Percentiles rank a stretch among this genome's conserved stretches.
Conservation (phyloP, 2,329 filamentous ascomycete species). For the Aureobasidium sp. region DNA sequence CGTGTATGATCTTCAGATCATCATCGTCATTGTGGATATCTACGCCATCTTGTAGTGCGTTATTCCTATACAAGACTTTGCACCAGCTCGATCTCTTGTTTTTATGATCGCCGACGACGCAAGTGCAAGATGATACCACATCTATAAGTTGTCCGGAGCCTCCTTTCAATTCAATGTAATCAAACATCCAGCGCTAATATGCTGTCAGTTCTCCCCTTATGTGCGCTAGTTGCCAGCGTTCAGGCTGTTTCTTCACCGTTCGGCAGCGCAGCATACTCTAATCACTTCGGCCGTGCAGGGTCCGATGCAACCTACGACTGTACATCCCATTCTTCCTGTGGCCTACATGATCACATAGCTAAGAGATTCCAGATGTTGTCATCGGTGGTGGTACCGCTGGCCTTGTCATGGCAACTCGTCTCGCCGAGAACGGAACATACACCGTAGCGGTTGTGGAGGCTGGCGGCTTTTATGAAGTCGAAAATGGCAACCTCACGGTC, state of each 20-base stretch:
- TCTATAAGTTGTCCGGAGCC: neutral
- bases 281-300: neutral
- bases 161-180: neutral
- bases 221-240: neutral
- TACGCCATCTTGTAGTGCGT: neutral
- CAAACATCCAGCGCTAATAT: neutral
- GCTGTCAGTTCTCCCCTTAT: neutral
- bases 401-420: slow-evolving; percentile 20
- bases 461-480: slow-evolving; percentile 22
- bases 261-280: slow-evolving; percentile 1
- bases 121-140: neutral
- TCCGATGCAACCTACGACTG: slow-evolving; percentile 3
- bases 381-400: slow-evolving; percentile 22
- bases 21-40: slow-evolving; percentile 2
- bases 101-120: neutral
- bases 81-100: neutral
- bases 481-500: slow-evolving; percentile 9
- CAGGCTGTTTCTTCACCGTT: neutral
- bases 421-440: slow-evolving; percentile 19
- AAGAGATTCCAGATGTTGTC: slow-evolving; percentile 17
- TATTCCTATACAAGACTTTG: neutral
- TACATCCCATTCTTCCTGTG: neutral
- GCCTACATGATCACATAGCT: neutral
- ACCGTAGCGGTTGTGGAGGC: slow-evolving; percentile 24
- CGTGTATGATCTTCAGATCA: neutral